phyloP scores from a whole-genome alignment of 1,284 basidiomycete species.

The Testicularia cyperi region DNA sequence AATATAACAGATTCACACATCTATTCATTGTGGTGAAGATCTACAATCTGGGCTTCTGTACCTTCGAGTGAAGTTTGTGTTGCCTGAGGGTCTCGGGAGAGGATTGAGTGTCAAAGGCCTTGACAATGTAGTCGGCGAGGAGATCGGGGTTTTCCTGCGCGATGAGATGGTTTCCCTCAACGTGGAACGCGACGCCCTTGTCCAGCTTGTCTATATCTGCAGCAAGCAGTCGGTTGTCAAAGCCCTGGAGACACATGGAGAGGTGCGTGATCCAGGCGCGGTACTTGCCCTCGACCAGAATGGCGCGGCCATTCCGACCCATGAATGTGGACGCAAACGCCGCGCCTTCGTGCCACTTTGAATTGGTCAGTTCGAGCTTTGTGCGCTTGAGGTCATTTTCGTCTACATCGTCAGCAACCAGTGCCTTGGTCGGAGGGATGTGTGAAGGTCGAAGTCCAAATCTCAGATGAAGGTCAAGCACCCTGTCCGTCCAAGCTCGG shows the following conservation, averaged over 20 bases:
- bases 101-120: constrained; percentile 20
- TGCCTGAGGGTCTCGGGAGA: constrained; percentile 9
- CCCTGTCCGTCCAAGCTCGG: constrained; percentile 70
- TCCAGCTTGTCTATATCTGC: constrained; percentile 20
- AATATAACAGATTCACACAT: too few species aligned
- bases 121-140: constrained; percentile 13
- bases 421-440: constrained; percentile 5
- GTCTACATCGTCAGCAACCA: constrained; percentile 17
- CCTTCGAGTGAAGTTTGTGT: constrained; percentile 19
- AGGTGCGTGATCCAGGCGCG: constrained; percentile 20
- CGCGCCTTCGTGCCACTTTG: constrained; percentile 50
- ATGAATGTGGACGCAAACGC: constrained; percentile 38
- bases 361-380: constrained; percentile 39
- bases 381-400: constrained; percentile 21
- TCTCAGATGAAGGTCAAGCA: constrained; percentile 71
- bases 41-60: constrained; percentile 19
- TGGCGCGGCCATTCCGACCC: constrained; percentile 14
- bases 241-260: constrained; percentile 29
- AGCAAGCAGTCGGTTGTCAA: constrained; percentile 12
- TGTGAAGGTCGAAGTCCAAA: constrained; percentile 64
- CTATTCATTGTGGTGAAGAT: too few species aligned
- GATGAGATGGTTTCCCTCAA: constrained; percentile 44
- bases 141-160: constrained; percentile 46
- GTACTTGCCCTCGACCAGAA: constrained; percentile 8
- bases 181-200: constrained; percentile 15